Percentiles rank a stretch among this genome's conserved stretches.
Conservation (phyloP, 441 rosid species). For the Metrosideros polymorpha region DNA sequence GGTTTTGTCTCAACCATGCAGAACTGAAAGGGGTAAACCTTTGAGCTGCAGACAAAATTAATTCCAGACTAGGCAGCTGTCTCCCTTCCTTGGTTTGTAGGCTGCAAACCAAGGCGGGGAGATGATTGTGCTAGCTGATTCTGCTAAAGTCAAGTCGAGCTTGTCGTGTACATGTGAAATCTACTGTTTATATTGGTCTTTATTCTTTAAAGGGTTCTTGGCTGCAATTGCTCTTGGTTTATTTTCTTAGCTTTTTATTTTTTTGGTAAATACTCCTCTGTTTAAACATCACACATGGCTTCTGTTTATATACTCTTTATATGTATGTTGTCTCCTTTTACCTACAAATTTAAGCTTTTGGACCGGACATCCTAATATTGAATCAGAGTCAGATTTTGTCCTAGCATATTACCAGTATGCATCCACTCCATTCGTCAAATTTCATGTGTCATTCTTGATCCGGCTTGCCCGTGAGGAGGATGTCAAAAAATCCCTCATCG, state of each 20-base stretch:
- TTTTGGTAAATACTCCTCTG: background rate
- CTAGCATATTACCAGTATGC: rapidly evolving
- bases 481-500: background rate
- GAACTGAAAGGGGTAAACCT: background rate
- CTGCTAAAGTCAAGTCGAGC: background rate
- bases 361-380: background rate
- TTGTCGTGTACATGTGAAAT: background rate
- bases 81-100: background rate
- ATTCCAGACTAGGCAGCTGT: background rate
- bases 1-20: background rate
- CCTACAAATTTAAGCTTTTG: rapidly evolving
- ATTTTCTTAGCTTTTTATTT: background rate
- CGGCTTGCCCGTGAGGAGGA: background rate
- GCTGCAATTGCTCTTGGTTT: background rate
- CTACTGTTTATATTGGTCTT: background rate
- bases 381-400: background rate
- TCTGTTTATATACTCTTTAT: background rate
- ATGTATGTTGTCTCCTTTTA: rapidly evolving
- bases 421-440: background rate
- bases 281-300: background rate
- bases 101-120: background rate
- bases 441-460: no score
- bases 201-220: background rate
- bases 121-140: background rate
- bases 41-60: background rate